Evolutionary conservation across 768 basidiomycete genomes (phyloP).

Genomic region (Cubamyces sp.): DNA sequence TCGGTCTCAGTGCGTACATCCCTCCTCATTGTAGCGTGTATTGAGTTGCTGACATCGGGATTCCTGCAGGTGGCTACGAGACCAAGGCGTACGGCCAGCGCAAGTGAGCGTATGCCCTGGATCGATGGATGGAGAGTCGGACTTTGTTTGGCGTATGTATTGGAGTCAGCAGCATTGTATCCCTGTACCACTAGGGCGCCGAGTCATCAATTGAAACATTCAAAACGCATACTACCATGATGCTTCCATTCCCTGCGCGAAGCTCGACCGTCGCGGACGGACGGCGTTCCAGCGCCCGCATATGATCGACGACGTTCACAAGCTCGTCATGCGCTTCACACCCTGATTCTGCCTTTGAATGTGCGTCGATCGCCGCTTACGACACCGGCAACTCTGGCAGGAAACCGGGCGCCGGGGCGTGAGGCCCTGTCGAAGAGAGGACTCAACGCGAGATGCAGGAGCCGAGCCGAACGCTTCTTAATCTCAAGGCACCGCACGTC

Average conservation of each 20-base stretch:
- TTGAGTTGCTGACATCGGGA: not conserved
- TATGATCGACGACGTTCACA: too few relatives aligned
- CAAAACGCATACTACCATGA: not conserved
- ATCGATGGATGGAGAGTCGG: not conserved
- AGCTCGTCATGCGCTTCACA: not conserved
- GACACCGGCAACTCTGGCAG: slow-evolving; percentile 3
- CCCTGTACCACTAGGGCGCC: slow-evolving; percentile 18
- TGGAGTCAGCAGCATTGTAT: slow-evolving; percentile 5
- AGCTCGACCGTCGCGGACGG: not conserved
- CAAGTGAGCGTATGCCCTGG: slow-evolving; percentile 7
- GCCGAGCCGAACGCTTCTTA: not conserved
- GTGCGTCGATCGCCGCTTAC: not conserved
- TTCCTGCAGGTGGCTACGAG: slow-evolving; percentile 36
- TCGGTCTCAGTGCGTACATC: slow-evolving; percentile 57
- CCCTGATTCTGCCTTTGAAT: not conserved
- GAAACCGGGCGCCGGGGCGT: slow-evolving; percentile 1
- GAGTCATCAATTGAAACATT: slow-evolving; percentile 6
- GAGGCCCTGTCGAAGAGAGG: not conserved
- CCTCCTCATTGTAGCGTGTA: slow-evolving; percentile 8
- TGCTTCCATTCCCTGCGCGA: not conserved
- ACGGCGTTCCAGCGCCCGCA: too few relatives aligned
- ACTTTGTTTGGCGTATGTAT: slow-evolving; percentile 11
- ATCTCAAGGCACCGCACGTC: slow-evolving; percentile 5
- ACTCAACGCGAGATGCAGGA: not conserved
- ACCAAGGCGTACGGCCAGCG: slow-evolving; percentile 45